Percentiles rank a stretch among this genome's conserved stretches.
phyloP scores from a whole-genome alignment of 176 grass and related monocot species.

The sorghum (Sorghum bicolor) region Sorghum_bicolor_NCBIv3 NC_012871.2:72340001-72340500 shows the following conservation, averaged over 20 bases:
- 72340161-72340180: constrained; percentile 40
- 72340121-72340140: constrained; percentile 53
- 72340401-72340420: too few relatives aligned
- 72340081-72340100: constrained; percentile 44
- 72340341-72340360: not conserved
- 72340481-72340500: too few relatives aligned
- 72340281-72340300: not conserved
- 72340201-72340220: not conserved
- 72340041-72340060: constrained; percentile 35
- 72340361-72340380: not conserved
- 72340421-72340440: too few relatives aligned
- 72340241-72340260: not conserved
- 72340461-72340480: too few relatives aligned
- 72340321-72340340: not conserved
- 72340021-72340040: constrained; percentile 38
- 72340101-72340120: constrained; percentile 46
- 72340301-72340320: not conserved
- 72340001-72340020: constrained; percentile 13
- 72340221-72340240: not conserved
- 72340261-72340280: constrained; percentile 30
- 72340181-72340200: constrained; percentile 20
- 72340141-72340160: constrained; percentile 36
- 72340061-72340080: constrained; percentile 32
- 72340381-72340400: too few relatives aligned
- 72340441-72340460: too few relatives aligned